Base-by-base conservation (phyloP, 805 yeast genomes). In the Limtongia smithiae region DNA sequence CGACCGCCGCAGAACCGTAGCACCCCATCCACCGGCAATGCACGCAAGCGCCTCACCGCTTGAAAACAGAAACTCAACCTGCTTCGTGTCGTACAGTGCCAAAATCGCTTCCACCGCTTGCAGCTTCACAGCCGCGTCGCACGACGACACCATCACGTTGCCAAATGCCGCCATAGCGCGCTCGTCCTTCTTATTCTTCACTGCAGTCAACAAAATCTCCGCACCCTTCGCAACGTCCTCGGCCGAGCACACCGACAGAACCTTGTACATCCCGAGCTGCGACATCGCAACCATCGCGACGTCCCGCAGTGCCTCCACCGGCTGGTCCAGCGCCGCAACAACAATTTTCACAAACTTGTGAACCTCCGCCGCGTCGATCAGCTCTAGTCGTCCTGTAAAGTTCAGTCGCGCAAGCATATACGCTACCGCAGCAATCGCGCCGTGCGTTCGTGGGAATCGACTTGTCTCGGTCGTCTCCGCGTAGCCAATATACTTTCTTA, bases 1-100 rank as follows among this genome's bases (percentile, higher is more conserved):
- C 12, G 74, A 68, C 38, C 76, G 73, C 24, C 64, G 62, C 55
- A 88, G 65, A 12, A 75, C 71, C 25, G 69, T 72, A 1, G 95
- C 82, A 2, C 73, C 65, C 93, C 95, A 84, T 0, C 96, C 95
- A 17, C 80, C 75, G 0, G 86, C 82, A 4, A 84, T 60, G 12
- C 86, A 71, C 22, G 85, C 73, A 17, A 90, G 67, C 0, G 95
- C 89, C 63, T 91, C 97, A 45, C 97, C 97, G 40, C 82, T 75
- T 0, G 88, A 74, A 57, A 91, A 87, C 18, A 83, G 67, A 43
- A 72, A 78, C 52, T 91, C 97, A n/a, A 80, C 71, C 52, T 85
- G 87, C 54, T 84, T 87, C 0, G 88, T 76, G 30, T 53, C 63
- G 62, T 83, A 81, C 0, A 85, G 74, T 3, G 77, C 82, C 58